A percentile compares a stretch with the other conserved stretches of the same genome.
Evolutionary conservation across 768 basidiomycete genomes (phyloP).

Genomic region (Saitozyma sp.): DNA sequence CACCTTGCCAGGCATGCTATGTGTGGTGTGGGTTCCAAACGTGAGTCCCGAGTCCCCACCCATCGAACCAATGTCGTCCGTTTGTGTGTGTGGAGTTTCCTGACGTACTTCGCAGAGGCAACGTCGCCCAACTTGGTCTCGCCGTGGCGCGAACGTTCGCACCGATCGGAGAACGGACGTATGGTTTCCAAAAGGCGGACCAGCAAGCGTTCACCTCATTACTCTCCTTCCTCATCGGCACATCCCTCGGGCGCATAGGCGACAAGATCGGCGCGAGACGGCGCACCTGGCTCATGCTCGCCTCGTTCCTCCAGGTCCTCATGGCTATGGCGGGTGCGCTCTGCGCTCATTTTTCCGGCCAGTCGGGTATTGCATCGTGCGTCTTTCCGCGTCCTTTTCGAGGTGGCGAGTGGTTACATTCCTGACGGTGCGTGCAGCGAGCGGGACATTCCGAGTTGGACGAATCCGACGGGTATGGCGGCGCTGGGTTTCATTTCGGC

Average conservation of each 20-base stretch:
- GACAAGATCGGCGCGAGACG: constrained; percentile 73
- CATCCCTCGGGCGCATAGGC: constrained; percentile 74
- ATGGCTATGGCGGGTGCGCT: constrained; percentile 74
- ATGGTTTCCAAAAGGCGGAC: constrained; percentile 73
- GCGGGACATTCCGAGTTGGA: constrained; percentile 71
- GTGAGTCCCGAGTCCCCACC: no score
- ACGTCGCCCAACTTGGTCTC: constrained; percentile 65
- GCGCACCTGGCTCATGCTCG: constrained; percentile 70
- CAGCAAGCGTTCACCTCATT: constrained; percentile 81
- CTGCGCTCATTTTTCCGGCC: constrained; percentile 68
- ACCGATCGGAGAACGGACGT: constrained; percentile 53
- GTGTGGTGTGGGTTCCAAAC: constrained; percentile 53
- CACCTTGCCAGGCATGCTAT: constrained; percentile 37
- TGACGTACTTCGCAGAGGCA: constrained; percentile 32
- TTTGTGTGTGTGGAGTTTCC: neutral
- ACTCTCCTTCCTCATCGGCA: constrained; percentile 71
- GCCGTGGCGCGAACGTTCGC: constrained; percentile 78
- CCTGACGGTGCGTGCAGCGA: constrained; percentile 50
- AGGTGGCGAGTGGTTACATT: constrained; percentile 10
- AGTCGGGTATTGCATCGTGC: constrained; percentile 49
- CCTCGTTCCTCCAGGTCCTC: constrained; percentile 72
- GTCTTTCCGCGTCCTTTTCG: constrained; percentile 10
- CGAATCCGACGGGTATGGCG: constrained; percentile 65
- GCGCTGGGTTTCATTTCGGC: constrained; percentile 78
- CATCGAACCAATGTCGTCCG: neutral